Conservation (phyloP, 2,329 filamentous ascomycete species). For the Aureobasidium mangrovei region DNA sequence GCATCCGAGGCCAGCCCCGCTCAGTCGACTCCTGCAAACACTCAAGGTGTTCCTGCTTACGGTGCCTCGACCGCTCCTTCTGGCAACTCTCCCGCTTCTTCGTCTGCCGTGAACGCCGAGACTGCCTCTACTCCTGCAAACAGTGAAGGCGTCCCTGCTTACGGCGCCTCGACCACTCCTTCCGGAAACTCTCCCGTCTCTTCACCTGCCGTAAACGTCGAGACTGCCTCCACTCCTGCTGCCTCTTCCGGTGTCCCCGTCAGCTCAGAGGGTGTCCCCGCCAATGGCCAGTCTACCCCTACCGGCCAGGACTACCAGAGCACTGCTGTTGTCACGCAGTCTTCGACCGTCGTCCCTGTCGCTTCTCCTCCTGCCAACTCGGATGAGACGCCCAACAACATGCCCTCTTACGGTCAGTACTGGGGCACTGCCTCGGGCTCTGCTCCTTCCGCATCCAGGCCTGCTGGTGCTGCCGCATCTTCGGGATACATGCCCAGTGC, state of each 20-base stretch:
- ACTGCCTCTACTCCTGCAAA: not conserved
- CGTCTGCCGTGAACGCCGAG: too few species aligned
- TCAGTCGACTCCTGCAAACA: not conserved
- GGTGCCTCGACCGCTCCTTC: too few species aligned
- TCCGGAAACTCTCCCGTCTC: too few species aligned
- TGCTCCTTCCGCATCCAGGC: not conserved
- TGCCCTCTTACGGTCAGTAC: conserved; percentile 11
- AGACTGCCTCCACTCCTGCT: not conserved
- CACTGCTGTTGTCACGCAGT: not conserved
- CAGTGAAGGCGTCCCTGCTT: not conserved
- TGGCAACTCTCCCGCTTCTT: too few species aligned
- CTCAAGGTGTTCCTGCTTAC: not conserved
- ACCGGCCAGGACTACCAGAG: not conserved
- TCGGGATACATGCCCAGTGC: conserved; percentile 6
- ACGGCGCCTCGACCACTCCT: too few species aligned
- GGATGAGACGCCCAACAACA: conserved; percentile 10
- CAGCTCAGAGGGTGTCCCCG: not conserved
- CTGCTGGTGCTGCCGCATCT: conserved; percentile 1
- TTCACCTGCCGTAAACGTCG: not conserved
- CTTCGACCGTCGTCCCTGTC: not conserved
- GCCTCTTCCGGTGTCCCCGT: not conserved
- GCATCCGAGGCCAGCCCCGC: not conserved
- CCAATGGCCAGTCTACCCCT: not conserved
- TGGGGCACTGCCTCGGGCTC: conserved; percentile 3
- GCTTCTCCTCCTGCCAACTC: conserved; percentile 5